Evolutionary conservation across 2,329 filamentous ascomycete genomes (phyloP).

Genomic region (Stagonosporopsis rhizophila): DNA sequence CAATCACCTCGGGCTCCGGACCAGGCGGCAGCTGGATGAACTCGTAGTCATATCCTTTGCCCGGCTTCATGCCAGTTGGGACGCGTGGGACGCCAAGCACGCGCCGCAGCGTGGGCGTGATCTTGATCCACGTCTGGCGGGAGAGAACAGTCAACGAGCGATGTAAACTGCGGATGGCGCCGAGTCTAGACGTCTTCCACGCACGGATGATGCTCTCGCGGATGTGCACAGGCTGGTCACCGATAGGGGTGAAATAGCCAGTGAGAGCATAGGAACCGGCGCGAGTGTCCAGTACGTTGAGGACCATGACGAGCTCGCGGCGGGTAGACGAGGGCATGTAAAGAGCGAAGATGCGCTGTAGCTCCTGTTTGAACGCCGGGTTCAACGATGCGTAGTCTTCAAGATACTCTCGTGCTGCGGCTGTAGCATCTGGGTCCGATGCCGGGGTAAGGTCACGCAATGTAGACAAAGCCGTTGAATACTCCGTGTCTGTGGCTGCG

Average conservation of each 20-base stretch:
- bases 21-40: conserved; percentile 69
- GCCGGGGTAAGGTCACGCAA: conserved; percentile 38
- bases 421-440: conserved; percentile 45
- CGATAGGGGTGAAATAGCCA: conserved; percentile 68
- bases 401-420: conserved; percentile 61
- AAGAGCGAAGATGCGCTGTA: conserved; percentile 57
- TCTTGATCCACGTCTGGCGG: conserved; percentile 63
- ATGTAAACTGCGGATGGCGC: conserved; percentile 62
- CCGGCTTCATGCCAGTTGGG: conserved; percentile 62
- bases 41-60: conserved; percentile 61
- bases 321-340: conserved; percentile 58
- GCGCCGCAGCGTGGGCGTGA: conserved; percentile 61
- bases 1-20: conserved; percentile 64
- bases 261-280: conserved; percentile 71
- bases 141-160: conserved; percentile 64
- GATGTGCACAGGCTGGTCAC: conserved; percentile 65
- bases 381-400: conserved; percentile 60
- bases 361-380: conserved; percentile 60
- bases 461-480: conserved; percentile 54
- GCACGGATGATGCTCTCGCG: conserved; percentile 68
- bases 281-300: conserved; percentile 64
- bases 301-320: conserved; percentile 59
- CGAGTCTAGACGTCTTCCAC: conserved; percentile 67
- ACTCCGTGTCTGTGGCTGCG: conserved; percentile 58
- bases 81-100: conserved; percentile 66